A percentile compares a stretch with the other conserved stretches of the same genome.
Conservation (phyloP, 164 flowering plant genomes). For the Litsea cubeba region DNA sequence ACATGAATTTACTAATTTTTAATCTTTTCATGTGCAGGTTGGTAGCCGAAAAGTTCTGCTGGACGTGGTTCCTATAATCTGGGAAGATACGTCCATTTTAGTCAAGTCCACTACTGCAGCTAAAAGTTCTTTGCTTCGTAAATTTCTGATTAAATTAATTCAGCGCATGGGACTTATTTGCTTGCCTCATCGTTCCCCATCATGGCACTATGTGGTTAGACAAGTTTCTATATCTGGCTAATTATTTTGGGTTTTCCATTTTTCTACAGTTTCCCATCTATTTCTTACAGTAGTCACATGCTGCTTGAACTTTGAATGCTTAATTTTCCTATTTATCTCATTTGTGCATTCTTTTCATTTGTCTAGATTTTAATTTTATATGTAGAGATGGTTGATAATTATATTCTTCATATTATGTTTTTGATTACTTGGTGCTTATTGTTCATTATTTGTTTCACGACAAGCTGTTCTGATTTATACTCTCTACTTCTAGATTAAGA, state of each 20-base stretch:
- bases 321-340: too few relatives aligned
- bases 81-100: conserved; percentile 63
- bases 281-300: not conserved
- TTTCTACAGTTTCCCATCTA: not conserved
- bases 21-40: conserved; percentile 43
- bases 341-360: not conserved
- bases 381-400: not conserved
- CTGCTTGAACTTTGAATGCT: too few relatives aligned
- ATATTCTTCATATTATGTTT: not conserved
- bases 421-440: not conserved
- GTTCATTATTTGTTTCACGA: not conserved
- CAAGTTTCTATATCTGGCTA: not conserved
- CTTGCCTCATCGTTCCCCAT: conserved; percentile 66
- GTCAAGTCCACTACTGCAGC: conserved; percentile 56
- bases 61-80: conserved; percentile 56
- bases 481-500: not conserved
- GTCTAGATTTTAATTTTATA: too few relatives aligned
- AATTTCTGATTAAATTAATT: conserved; percentile 72
- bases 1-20: too few relatives aligned
- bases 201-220: conserved; percentile 91
- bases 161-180: conserved; percentile 80
- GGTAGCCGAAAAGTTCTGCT: conserved; percentile 55
- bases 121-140: conserved; percentile 86
- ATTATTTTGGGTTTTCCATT: not conserved
- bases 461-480: not conserved